Evolutionary conservation across 2,329 filamentous ascomycete species (phyloP).

Genomic region (Diaporthe nobilis): DNA sequence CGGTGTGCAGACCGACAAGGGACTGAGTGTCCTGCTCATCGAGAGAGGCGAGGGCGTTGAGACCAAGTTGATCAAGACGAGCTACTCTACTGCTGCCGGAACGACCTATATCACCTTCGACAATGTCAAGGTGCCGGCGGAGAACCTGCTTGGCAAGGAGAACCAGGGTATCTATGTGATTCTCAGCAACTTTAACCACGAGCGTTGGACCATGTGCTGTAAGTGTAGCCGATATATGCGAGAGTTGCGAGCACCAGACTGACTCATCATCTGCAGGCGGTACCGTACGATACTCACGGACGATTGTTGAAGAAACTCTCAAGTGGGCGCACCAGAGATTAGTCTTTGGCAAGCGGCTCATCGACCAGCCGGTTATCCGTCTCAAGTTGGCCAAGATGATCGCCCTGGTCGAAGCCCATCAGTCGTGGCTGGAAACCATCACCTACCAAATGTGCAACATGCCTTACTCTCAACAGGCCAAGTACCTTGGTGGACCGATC

Average conservation of each 20-base stretch:
- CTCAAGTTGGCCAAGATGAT: slow-evolving; percentile 94
- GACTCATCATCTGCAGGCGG: slow-evolving; percentile 56
- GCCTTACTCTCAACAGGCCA: slow-evolving; percentile 82
- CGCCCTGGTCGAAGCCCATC: slow-evolving; percentile 82
- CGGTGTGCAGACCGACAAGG: slow-evolving; percentile 83
- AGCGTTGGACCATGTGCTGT: slow-evolving; percentile 83
- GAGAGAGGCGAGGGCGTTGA: slow-evolving; percentile 81
- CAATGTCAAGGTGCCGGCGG: slow-evolving; percentile 86
- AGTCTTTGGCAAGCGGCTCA: slow-evolving; percentile 85
- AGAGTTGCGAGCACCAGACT: not conserved
- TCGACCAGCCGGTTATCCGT: slow-evolving; percentile 86
- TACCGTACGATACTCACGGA: slow-evolving; percentile 75
- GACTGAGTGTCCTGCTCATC: slow-evolving; percentile 83
- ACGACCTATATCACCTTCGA: slow-evolving; percentile 87
- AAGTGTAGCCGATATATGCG: slow-evolving; percentile 48
- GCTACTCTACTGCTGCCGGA: slow-evolving; percentile 83
- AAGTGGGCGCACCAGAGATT: slow-evolving; percentile 92
- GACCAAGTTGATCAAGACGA: slow-evolving; percentile 84
- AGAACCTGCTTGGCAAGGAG: slow-evolving; percentile 84
- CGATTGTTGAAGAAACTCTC: slow-evolving; percentile 84
- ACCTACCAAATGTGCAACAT: slow-evolving; percentile 92
- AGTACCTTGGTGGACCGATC: slow-evolving; percentile 84
- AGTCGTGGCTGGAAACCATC: slow-evolving; percentile 87
- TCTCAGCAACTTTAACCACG: slow-evolving; percentile 90
- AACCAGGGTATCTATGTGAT: slow-evolving; percentile 90